Evolutionary conservation across 352 stramenopile species (phyloP).

Genomic region (Pythium folliculosum): DNA sequence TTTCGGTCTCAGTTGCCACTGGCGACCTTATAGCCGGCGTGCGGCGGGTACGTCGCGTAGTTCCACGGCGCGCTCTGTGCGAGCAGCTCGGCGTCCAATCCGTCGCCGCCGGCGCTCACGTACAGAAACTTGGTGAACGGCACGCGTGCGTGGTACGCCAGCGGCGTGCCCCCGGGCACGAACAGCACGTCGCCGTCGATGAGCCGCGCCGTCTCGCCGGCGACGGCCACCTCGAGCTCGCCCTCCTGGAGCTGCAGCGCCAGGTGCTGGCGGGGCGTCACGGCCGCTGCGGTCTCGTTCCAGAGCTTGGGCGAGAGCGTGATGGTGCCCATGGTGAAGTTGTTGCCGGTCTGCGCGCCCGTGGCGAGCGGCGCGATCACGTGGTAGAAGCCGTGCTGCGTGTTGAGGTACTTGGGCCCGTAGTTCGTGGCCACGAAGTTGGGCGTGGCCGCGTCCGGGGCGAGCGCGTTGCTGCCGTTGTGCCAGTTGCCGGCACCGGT

Average conservation of each 20-base stretch:
- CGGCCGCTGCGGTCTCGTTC: constrained; percentile 42
- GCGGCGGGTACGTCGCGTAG: constrained; percentile 47
- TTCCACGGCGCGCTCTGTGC: constrained; percentile 47
- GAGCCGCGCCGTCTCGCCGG: constrained; percentile 37
- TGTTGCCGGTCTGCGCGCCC: constrained; percentile 44
- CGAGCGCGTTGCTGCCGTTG: constrained; percentile 49
- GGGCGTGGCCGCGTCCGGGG: constrained; percentile 41
- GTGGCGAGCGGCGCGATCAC: constrained; percentile 51
- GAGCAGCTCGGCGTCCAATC: constrained; percentile 49
- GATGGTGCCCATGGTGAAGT: constrained; percentile 62
- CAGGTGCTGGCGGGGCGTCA: constrained; percentile 47
- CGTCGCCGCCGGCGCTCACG: constrained; percentile 47
- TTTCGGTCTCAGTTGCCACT: not conserved
- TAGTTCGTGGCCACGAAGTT: constrained; percentile 65
- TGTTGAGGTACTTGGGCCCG: constrained; percentile 60
- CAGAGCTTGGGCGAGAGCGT: constrained; percentile 47
- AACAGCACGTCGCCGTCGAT: constrained; percentile 59
- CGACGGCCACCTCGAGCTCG: constrained; percentile 44
- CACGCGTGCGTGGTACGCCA: constrained; percentile 52
- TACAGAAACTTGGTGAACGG: constrained; percentile 62
- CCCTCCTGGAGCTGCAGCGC: constrained; percentile 56
- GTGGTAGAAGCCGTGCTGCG: constrained; percentile 49
- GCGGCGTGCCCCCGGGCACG: constrained; percentile 42
- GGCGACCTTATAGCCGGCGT: constrained; percentile 29
- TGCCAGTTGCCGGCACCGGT: constrained; percentile 53